Evolutionary conservation across 352 stramenopile genomes (phyloP), one percentile per base, ranked within the genome.

Genomic region (Phytophthora quininea): DNA sequence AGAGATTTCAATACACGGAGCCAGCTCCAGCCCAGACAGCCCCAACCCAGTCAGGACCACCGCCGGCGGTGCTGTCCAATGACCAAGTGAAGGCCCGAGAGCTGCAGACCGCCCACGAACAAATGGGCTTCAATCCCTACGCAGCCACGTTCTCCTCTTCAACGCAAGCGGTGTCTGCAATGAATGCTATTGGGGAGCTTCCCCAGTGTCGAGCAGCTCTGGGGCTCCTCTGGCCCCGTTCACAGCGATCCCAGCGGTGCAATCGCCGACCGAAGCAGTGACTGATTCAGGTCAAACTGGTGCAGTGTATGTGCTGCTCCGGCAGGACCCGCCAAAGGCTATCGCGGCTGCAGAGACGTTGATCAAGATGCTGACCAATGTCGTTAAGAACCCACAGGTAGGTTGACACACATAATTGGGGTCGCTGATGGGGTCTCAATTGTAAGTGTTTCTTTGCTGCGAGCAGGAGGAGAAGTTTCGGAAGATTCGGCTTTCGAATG

Each of bases 41-140:
- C 27, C 4, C 63, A 3, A 48, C 35, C 29, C 31, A 32, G 6
- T 48, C 58, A 15, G 52, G 48, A 1, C 48, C 70, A 6, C 48
- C 72, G 4, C 64, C 67, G 7, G 50, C 67, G 6, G 69, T 88
- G 47, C 58, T 91, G 4, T 84, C 82, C 2, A 82, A 84, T 56
- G 82, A 92, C 38, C 67, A 90, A 64, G 80, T 91, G 45, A 90
- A 91, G 57, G 72, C 70, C 10, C 80, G 80, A 4, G 84, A 92
- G 55, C 48, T 91, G 29, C 75, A 85, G 29, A 80, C 47, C 19
- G 82, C 79, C 2, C 80, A 90, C 24, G 57, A 73, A 7, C 76
- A 91, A 50, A 76, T 92, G 50, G 84, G 84, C 1, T 92, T 92
- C 53, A 92, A 92, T 40, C 84, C 84, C 37, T 92, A 92, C 55